A percentile compares a stretch with the other conserved stretches of the same genome.
phyloP scores from a whole-genome alignment of 164 flowering plant genomes.

The Stephania japonica region DNA sequence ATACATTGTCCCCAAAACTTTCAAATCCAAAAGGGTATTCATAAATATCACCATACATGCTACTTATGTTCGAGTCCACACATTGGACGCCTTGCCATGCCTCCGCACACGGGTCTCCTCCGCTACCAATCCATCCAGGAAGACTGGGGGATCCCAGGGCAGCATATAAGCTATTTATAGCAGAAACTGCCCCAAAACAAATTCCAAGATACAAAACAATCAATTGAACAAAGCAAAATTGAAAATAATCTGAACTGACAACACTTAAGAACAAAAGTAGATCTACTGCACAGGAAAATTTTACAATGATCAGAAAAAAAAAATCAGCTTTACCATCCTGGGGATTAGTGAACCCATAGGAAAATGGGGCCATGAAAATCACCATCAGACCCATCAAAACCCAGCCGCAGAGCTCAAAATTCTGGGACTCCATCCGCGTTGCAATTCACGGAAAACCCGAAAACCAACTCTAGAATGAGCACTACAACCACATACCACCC shows the following conservation, averaged over 20 bases:
- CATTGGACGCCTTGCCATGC: conserved; percentile 84
- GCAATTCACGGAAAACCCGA: conserved; percentile 32
- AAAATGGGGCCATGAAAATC: conserved; percentile 27
- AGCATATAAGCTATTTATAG: conserved; percentile 53
- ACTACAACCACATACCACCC: background rate
- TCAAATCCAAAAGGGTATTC: background rate
- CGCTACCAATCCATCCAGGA: conserved; percentile 62
- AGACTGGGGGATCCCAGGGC: conserved; percentile 63
- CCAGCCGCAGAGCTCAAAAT: conserved; percentile 33
- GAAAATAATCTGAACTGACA: background rate
- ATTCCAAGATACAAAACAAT: background rate
- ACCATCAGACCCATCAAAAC: conserved; percentile 29
- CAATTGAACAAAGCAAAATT: background rate
- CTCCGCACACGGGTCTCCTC: conserved; percentile 86
- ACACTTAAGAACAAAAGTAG: background rate
- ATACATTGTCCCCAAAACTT: background rate
- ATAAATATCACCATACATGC: conserved; percentile 42
- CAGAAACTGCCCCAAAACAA: conserved; percentile 36
- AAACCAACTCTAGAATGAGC: conserved; percentile 1
- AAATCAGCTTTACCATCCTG: conserved; percentile 43
- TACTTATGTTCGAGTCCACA: conserved; percentile 62
- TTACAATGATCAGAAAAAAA: background rate
- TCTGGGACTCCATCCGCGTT: conserved; percentile 28
- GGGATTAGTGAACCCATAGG: conserved; percentile 47
- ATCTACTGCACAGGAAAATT: background rate